phyloP scores from a whole-genome alignment of 2,329 filamentous ascomycete species.

The Penicillium corylophilum region DNA sequence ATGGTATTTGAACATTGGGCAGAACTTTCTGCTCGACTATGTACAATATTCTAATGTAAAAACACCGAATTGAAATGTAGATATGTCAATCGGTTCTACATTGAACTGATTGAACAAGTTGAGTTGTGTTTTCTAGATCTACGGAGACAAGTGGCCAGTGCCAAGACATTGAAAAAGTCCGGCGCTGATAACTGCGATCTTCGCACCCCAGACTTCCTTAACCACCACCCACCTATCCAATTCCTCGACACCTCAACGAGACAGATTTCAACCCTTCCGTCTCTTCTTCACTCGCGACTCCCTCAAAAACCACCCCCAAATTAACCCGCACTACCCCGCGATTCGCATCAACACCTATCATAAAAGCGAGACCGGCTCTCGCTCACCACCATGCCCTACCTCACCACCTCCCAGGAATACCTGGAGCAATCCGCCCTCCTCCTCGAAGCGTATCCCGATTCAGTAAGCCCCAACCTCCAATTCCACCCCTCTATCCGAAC shows the following conservation, averaged over 20 bases:
- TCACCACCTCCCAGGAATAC: slow-evolving; percentile 84
- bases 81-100: neutral
- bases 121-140: neutral
- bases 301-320: neutral
- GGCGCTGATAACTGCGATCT: slow-evolving; percentile 17
- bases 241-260: neutral
- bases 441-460: slow-evolving; percentile 79
- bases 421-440: slow-evolving; percentile 83
- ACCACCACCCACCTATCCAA: slow-evolving; percentile 9
- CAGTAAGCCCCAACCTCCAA: slow-evolving; percentile 56
- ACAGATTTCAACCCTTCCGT: neutral
- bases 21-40: neutral
- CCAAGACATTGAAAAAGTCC: slow-evolving; percentile 29
- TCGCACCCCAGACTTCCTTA: slow-evolving; percentile 13
- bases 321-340: neutral
- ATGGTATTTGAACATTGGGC: neutral
- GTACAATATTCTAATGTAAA: neutral
- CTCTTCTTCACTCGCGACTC: neutral
- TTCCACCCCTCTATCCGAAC: neutral
- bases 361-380: slow-evolving; percentile 17
- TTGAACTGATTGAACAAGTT: neutral
- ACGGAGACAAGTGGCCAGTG: slow-evolving; percentile 2
- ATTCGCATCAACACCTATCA: slow-evolving; percentile 2
- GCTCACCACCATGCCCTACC: slow-evolving; percentile 66
- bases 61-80: neutral